Evolutionary conservation across 164 flowering plant genomes (phyloP).

Genomic region (Saururus chinensis): DNA sequence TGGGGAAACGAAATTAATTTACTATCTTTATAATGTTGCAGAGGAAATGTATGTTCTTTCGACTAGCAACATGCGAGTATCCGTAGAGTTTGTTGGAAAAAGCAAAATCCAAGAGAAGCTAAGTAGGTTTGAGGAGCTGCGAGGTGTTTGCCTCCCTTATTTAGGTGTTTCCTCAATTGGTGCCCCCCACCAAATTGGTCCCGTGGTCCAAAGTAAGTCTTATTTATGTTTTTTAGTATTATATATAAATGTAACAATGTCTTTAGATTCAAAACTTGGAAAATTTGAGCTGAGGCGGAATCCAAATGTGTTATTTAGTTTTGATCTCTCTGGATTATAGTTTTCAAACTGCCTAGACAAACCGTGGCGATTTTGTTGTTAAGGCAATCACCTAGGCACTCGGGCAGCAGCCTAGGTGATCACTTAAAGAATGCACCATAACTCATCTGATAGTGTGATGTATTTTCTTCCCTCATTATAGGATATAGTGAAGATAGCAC

Average conservation of each 20-base stretch:
- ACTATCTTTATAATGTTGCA: constrained; percentile 19
- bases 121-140: constrained; percentile 65
- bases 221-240: not conserved
- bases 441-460: no score
- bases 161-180: constrained; percentile 67
- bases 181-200: constrained; percentile 23
- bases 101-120: constrained; percentile 72
- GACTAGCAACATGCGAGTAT: constrained; percentile 56
- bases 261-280: not conserved
- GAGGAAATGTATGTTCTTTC: constrained; percentile 97
- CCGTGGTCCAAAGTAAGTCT: constrained; percentile 57
- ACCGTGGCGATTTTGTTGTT: no score
- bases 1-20: no score
- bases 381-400: no score
- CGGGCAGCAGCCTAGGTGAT: no score
- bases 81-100: constrained; percentile 66
- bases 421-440: no score
- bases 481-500: no score
- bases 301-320: no score
- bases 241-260: not conserved
- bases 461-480: no score
- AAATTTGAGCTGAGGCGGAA: no score
- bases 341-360: no score
- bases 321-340: no score
- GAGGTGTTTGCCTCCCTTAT: constrained; percentile 53